Base-by-base conservation (phyloP, 176 grass and related monocot species). In the Musa acuminata region DNA sequence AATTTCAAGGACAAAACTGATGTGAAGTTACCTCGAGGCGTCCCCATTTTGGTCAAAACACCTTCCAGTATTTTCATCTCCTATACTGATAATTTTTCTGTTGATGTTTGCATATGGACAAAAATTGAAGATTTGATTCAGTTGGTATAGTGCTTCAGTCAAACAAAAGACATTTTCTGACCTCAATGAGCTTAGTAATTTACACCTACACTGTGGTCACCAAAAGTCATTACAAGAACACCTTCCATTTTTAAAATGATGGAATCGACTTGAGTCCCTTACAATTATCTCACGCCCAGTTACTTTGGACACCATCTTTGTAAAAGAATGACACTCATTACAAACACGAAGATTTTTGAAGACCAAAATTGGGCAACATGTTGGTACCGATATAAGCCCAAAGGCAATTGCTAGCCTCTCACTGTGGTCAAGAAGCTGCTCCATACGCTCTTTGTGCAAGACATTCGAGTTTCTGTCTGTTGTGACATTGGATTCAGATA, bases 391-490 rank as follows among this genome's bases (percentile, higher is more conserved):
- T 63, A 76, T 23, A 24, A 76, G 74, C 57, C 74, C 74, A 62
- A 76, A 76, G 29, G 74, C 74, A 76, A 76, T 76, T 13, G 74
- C 74, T 22, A 76, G 57, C 35, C 74, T 76, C 55, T 76, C 74
- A 49, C 74, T 76, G n/a, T 80, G 78, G 68, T 72, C 67, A 72
- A 71, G 67, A 80, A 72, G 67, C 68, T 78, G 76, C 16, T 78
- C 51, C 23, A 55, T 78, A 35, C 76, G 76, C 51, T 78, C 64
- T 5, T 78, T 69, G 23, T 55, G 64, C 14, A 66, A 11, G 52
- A 51, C 53, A 69, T n/a, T 55, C 1, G 9, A n/a, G 2, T 17
- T 63, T 20, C 22, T 9, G 63, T 64, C 58, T 63, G 0, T 24
- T 1, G 29, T 10, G 23, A 63, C 13, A 24, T 3, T 20, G 29